Conservation (phyloP, 2,329 filamentous ascomycete genomes). For the Cladobotryum mycophilum region DNA sequence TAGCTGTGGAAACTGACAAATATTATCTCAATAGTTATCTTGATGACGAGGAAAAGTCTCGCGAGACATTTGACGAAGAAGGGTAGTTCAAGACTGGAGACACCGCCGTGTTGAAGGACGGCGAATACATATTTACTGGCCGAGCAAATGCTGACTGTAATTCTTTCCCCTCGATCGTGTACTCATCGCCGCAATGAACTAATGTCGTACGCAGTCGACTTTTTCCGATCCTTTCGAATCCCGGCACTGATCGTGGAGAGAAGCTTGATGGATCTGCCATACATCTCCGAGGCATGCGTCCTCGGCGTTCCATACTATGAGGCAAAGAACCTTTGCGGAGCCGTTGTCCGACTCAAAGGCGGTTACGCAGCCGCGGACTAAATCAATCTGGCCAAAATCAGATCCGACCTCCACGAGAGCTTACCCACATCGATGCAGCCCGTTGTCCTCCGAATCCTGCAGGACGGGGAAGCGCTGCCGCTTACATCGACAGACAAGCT, state of each 20-base stretch:
- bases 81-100: constrained; percentile 92
- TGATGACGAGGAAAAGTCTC: constrained; percentile 63
- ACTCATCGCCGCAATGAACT: too few species aligned
- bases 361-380: not conserved
- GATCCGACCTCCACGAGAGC: constrained; percentile 4
- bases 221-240: constrained; percentile 3
- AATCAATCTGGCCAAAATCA: not conserved
- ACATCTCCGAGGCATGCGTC: constrained; percentile 12
- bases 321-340: constrained; percentile 11
- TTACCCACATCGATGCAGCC: constrained; percentile 8
- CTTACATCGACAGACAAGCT: not conserved
- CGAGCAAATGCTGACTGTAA: constrained; percentile 12
- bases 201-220: not conserved
- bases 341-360: constrained; percentile 7
- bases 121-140: constrained; percentile 12
- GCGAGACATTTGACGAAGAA: constrained; percentile 67
- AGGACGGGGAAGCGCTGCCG: not conserved
- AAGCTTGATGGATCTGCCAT: constrained; percentile 7
- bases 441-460: constrained; percentile 6
- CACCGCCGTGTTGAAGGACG: constrained; percentile 59
- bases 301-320: constrained; percentile 10
- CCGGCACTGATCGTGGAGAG: constrained; percentile 9
- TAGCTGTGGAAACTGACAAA: not conserved
- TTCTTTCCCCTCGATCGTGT: too few species aligned
- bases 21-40: constrained; percentile 5